These are phyloP conservation scores for Lachancea kluyveri DNA, from an alignment of 805 yeast species.

Conservation along the genomic window DNA sequence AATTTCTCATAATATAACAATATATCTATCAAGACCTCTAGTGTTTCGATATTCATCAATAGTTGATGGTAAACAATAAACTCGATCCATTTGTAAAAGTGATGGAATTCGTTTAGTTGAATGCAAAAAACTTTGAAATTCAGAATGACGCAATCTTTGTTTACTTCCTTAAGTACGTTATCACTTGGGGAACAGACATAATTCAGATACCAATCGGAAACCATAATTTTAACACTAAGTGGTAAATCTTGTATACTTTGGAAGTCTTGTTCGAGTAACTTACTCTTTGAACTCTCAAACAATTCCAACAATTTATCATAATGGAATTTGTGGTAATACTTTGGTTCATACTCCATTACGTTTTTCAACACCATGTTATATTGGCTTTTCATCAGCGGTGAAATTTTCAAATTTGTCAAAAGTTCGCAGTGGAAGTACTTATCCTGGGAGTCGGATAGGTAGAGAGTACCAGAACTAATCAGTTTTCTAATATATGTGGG, in stretches of 20 bases:
- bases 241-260: slow-evolving; percentile 25
- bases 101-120: slow-evolving; percentile 24
- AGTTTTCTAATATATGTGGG: slow-evolving; percentile 66
- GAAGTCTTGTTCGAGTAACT: slow-evolving; percentile 16
- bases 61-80: slow-evolving; percentile 28
- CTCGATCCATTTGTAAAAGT: slow-evolving; percentile 31
- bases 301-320: slow-evolving; percentile 28
- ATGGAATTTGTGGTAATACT: slow-evolving; percentile 29
- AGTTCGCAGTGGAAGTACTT: slow-evolving; percentile 48
- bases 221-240: slow-evolving; percentile 39
- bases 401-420: slow-evolving; percentile 52
- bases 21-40: slow-evolving; percentile 27
- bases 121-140: slow-evolving; percentile 21
- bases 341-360: slow-evolving; percentile 37
- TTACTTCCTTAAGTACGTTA: slow-evolving; percentile 13
- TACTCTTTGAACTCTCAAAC: slow-evolving; percentile 28
- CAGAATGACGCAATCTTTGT: slow-evolving; percentile 14
- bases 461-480: slow-evolving; percentile 82
- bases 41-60: slow-evolving; percentile 21
- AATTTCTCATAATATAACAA: slow-evolving; percentile 24
- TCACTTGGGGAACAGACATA: slow-evolving; percentile 34
- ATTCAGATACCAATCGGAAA: slow-evolving; percentile 44
- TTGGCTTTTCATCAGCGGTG: slow-evolving; percentile 43
- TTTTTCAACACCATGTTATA: slow-evolving; percentile 49
- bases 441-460: slow-evolving; percentile 47